Conservation (phyloP, 2,329 filamentous ascomycete species). For the Scytalidium sp. region DNA sequence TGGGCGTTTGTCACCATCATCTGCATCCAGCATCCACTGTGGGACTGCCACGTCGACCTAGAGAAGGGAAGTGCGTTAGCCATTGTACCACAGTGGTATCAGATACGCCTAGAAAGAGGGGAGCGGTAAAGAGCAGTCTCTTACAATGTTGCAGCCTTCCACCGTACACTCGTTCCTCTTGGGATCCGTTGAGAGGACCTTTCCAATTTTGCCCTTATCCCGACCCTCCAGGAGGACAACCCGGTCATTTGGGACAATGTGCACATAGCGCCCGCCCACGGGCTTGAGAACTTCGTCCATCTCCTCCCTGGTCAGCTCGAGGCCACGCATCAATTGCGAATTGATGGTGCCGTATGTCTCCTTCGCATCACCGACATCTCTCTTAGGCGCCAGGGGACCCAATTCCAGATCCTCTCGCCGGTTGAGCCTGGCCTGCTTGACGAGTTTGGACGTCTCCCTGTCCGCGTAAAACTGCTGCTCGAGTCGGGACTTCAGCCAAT, state of each 20-base stretch:
- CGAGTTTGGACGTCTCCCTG: conserved; percentile 25
- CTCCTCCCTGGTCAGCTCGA: conserved; percentile 11
- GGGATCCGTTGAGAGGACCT: conserved; percentile 55
- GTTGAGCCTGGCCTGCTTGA: conserved; percentile 48
- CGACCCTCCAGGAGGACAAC: conserved; percentile 77
- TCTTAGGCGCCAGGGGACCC: conserved; percentile 74
- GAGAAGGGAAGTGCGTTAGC: neutral
- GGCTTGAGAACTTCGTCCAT: conserved; percentile 27
- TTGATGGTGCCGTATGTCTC: conserved; percentile 58
- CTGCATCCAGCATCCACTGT: conserved; percentile 35
- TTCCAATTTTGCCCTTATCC: conserved; percentile 80
- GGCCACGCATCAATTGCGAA: conserved; percentile 28
- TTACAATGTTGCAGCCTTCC: conserved; percentile 62
- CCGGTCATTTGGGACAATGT: conserved; percentile 67
- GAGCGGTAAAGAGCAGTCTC: conserved; percentile 19
- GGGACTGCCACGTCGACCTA: conserved; percentile 39
- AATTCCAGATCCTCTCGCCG: conserved; percentile 75
- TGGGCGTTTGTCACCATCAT: conserved; percentile 33
- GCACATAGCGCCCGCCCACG: conserved; percentile 47
- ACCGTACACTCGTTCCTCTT: conserved; percentile 58
- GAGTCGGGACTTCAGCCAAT: conserved; percentile 17
- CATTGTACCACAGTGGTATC: neutral
- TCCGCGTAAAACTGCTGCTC: conserved; percentile 18
- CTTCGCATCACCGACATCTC: conserved; percentile 60
- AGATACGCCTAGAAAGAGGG: conserved; percentile 8